Evolutionary conservation across 2,329 filamentous ascomycete species (phyloP).

Genomic region (Penicillium sp.): DNA sequence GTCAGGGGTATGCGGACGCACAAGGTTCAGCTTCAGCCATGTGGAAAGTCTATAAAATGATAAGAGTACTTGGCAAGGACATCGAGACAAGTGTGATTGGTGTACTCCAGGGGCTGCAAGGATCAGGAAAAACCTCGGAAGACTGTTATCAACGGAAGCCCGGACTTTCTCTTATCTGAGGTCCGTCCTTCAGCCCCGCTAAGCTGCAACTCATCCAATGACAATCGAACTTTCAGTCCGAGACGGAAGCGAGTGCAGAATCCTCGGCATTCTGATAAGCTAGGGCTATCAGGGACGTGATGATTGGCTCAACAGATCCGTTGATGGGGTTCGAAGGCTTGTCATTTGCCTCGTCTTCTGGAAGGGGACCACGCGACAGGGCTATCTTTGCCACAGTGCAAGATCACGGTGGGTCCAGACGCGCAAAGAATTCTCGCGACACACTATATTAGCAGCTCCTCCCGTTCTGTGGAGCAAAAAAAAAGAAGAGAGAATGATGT

Average conservation of each 20-base stretch:
- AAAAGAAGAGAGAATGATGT: slow-evolving; percentile 25
- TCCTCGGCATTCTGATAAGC: slow-evolving; percentile 21
- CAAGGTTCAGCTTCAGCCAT: not conserved
- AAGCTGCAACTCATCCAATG: slow-evolving; percentile 7
- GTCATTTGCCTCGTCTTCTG: slow-evolving; percentile 23
- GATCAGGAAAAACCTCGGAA: too few relatives aligned
- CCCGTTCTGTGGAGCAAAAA: slow-evolving; percentile 16
- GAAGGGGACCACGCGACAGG: slow-evolving; percentile 20
- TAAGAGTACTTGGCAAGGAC: not conserved
- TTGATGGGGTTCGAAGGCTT: slow-evolving; percentile 9
- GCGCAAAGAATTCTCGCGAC: slow-evolving; percentile 17
- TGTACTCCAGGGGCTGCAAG: too few relatives aligned
- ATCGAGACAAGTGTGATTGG: too few relatives aligned
- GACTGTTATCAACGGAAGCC: too few relatives aligned
- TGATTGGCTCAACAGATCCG: not conserved
- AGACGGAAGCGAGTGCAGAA: slow-evolving; percentile 13
- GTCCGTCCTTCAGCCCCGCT: not conserved
- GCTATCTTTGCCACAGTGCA: slow-evolving; percentile 16
- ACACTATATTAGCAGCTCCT: slow-evolving; percentile 18
- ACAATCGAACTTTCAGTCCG: not conserved
- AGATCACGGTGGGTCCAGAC: slow-evolving; percentile 15
- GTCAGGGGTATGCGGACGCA: not conserved
- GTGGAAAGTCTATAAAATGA: not conserved
- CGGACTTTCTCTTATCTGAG: not conserved
- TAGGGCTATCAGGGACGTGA: not conserved